A percentile compares a stretch with the other conserved stretches of the same genome.
Conservation (phyloP, 1,284 basidiomycete species). For the Ustilago loliicola region DNA sequence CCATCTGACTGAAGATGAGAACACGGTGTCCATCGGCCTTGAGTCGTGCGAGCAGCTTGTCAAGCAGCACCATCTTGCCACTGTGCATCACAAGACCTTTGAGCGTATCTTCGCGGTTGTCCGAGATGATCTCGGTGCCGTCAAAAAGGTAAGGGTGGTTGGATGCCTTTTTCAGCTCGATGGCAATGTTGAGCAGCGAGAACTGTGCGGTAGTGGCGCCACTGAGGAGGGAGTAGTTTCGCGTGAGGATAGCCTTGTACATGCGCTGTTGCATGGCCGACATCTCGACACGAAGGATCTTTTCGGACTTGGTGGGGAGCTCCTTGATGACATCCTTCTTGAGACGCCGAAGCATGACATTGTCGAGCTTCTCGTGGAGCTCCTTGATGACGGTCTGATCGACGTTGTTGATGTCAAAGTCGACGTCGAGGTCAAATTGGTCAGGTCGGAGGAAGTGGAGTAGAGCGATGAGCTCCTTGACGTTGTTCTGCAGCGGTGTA, state of each 20-base stretch:
- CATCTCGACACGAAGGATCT: slow-evolving; percentile 98
- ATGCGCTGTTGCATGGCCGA: slow-evolving; percentile 95
- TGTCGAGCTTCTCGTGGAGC: slow-evolving; percentile 91
- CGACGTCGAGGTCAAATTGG: slow-evolving; percentile 83
- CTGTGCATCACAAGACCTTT: slow-evolving; percentile 72
- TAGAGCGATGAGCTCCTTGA: slow-evolving; percentile 94
- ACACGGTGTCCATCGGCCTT: slow-evolving; percentile 73
- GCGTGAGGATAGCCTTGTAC: slow-evolving; percentile 97
- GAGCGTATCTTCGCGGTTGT: slow-evolving; percentile 80
- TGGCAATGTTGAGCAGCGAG: slow-evolving; percentile 76
- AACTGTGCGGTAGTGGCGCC: slow-evolving; percentile 83
- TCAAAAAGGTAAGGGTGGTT: slow-evolving; percentile 99
- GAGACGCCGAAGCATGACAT: slow-evolving; percentile 92
- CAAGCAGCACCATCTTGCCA: slow-evolving; percentile 73
- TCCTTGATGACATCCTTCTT: slow-evolving; percentile 98
- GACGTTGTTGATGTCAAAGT: slow-evolving; percentile 84
- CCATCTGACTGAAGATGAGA: slow-evolving; percentile 88
- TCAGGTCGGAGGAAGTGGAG: slow-evolving; percentile 99
- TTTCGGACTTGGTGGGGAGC: slow-evolving; percentile 96
- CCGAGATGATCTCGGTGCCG: slow-evolving; percentile 85
- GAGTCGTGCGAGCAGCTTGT: slow-evolving; percentile 72
- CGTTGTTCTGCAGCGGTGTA: slow-evolving; percentile 98
- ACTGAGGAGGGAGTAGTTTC: slow-evolving; percentile 93
- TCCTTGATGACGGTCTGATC: slow-evolving; percentile 78
- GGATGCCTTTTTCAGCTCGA: slow-evolving; percentile 71